A percentile compares a stretch with the other conserved stretches of the same genome.
Evolutionary conservation across 805 yeast species (phyloP).

Genomic region (Zygoascus biomembranicola): DNA sequence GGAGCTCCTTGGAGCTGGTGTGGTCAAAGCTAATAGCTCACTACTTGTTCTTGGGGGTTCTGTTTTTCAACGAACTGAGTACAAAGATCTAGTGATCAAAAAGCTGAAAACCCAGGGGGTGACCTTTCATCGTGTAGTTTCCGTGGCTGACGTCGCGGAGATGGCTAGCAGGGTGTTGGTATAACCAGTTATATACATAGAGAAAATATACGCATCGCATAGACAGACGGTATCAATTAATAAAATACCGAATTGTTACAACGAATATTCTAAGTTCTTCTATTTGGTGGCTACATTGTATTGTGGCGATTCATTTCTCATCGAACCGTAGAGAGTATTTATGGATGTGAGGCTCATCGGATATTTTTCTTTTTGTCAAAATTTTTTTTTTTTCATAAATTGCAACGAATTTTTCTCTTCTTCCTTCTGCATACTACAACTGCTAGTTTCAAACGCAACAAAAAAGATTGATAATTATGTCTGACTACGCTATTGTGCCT

Average conservation of each 20-base stretch:
- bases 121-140: conserved; percentile 3
- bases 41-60: conserved; percentile 15
- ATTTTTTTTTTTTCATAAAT: not conserved
- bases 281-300: too few species aligned
- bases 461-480: not conserved
- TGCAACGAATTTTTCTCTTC: not conserved
- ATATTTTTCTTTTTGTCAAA: not conserved
- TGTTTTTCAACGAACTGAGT: conserved; percentile 3
- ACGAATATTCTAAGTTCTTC: too few species aligned
- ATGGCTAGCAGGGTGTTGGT: conserved; percentile 5
- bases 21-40: conserved; percentile 3
- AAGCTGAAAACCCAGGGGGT: conserved; percentile 3
- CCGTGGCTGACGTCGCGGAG: conserved; percentile 10
- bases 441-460: not conserved
- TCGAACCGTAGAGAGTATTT: not conserved
- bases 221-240: too few species aligned
- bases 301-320: not conserved
- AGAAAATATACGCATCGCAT: too few species aligned
- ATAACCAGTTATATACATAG: not conserved
- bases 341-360: not conserved
- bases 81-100: conserved; percentile 2
- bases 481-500: conserved; percentile 34
- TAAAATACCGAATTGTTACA: too few species aligned
- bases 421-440: not conserved
- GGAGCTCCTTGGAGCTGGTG: conserved; percentile 4